Evolutionary conservation across 2,329 filamentous ascomycete genomes (phyloP).

Genomic region (Arthrobotrys sphaeroides): DNA sequence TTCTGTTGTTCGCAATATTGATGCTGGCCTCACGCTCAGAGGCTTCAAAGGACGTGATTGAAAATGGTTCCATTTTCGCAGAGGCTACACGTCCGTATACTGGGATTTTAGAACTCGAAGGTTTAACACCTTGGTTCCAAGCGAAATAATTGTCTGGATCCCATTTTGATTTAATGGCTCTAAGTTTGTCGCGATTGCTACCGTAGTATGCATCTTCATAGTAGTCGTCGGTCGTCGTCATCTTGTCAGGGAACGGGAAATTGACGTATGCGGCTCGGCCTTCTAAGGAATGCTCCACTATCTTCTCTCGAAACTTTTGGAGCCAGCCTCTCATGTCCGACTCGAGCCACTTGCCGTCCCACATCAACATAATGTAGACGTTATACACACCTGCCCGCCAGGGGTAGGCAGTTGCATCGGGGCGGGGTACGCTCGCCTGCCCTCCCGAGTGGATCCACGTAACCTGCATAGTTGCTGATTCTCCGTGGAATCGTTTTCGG

Average conservation of each 20-base stretch:
- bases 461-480: conserved; percentile 54
- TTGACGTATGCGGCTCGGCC: conserved; percentile 58
- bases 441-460: conserved; percentile 59
- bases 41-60: too few species aligned
- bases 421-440: conserved; percentile 11
- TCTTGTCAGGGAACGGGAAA: conserved; percentile 57
- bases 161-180: conserved; percentile 58
- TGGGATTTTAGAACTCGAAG: too few species aligned
- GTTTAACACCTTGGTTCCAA: conserved; percentile 58
- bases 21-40: too few species aligned
- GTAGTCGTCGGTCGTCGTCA: background rate
- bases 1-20: background rate
- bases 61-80: too few species aligned
- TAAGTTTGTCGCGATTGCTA: conserved; percentile 56
- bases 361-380: conserved; percentile 59
- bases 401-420: conserved; percentile 57
- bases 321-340: conserved; percentile 57
- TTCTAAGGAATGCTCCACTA: conserved; percentile 56
- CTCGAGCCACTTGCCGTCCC: conserved; percentile 60
- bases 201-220: conserved; percentile 60
- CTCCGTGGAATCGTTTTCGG: conserved; percentile 46
- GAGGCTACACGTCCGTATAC: too few species aligned
- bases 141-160: conserved; percentile 58
- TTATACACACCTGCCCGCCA: conserved; percentile 59
- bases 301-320: conserved; percentile 54